Conservation (phyloP, 2,329 filamentous ascomycete genomes). For the Phialophora chinensis region DNA sequence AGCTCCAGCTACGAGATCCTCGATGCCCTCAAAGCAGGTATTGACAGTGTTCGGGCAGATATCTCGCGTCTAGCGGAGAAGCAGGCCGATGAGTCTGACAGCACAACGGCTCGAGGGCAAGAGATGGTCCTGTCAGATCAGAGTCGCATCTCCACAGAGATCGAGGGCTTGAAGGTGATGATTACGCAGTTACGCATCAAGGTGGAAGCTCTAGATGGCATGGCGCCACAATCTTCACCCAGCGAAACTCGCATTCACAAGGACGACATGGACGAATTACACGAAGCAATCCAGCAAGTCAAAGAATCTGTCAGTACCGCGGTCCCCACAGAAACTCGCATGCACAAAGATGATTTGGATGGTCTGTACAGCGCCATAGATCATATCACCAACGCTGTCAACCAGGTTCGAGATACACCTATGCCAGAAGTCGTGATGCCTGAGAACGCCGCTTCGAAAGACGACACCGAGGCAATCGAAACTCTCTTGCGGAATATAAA, state of each 20-base stretch:
- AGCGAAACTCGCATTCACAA: constrained; percentile 53
- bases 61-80: constrained; percentile 76
- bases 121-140: constrained; percentile 65
- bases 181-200: constrained; percentile 83
- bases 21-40: constrained; percentile 81
- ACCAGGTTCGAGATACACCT: constrained; percentile 52
- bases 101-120: constrained; percentile 57
- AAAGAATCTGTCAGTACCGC: constrained; percentile 54
- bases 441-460: constrained; percentile 69
- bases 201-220: constrained; percentile 74
- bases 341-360: constrained; percentile 56
- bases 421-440: constrained; percentile 42
- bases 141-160: constrained; percentile 67
- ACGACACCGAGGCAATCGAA: constrained; percentile 90
- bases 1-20: constrained; percentile 88
- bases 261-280: constrained; percentile 54
- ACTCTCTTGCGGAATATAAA: constrained; percentile 90
- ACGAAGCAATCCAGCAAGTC: constrained; percentile 57
- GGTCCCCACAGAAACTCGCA: constrained; percentile 42
- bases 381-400: constrained; percentile 63
- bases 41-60: constrained; percentile 76
- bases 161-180: constrained; percentile 83
- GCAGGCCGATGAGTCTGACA: constrained; percentile 56
- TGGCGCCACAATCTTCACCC: constrained; percentile 52
- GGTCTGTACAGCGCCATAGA: constrained; percentile 52